Evolutionary conservation across 108 stramenopile genomes (phyloP), one percentile per base, ranked within the genome.

Genomic region (Seminavis robusta): DNA sequence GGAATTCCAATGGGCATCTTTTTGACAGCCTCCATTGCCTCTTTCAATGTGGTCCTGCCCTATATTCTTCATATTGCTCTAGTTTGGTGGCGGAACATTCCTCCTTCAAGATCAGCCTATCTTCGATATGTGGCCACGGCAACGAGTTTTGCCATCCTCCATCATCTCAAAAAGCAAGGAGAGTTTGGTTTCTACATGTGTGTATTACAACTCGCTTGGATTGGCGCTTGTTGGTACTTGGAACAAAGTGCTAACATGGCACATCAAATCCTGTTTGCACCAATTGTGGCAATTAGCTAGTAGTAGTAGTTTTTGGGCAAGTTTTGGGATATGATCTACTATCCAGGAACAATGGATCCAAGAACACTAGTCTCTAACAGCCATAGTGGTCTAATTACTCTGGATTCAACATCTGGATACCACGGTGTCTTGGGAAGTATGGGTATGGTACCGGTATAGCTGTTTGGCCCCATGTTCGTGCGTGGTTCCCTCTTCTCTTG

Each of bases 201-300:
- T n/a, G n/a, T 28, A 31, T 28, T 21, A n/a, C 54, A 56, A 9
- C 24, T 42, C 37, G 38, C 25, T 25, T 56, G 37, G 54, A 9
- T 56, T 1, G 37, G 37, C 15, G 16, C 41, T 3, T 56, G 38
- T n/a, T 28, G 25, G 9, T 56, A 56, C 30, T 21, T 56, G 24
- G 54, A 56, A 40, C 27, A 7, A 1, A 56, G 41, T 38, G 39
- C 54, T 11, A 16, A 11, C 3, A 56, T 56, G 54, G 54, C 24
- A 2, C 36, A 38, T 11, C 16, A 27, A 23, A 56, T 56, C 41
- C 54, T 56, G n/a, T 29, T 56, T 10, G 54, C 54, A 41, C 54
- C 54, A n/a, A n/a, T n/a, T n/a, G n/a, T n/a, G n/a, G n/a, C n/a
- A n/a, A n/a, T n/a, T n/a, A n/a, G n/a, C n/a, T n/a, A n/a, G n/a